Evolutionary conservation across 345 rosid species (phyloP).

Genomic region (Melaleuca alternifolia): DNA sequence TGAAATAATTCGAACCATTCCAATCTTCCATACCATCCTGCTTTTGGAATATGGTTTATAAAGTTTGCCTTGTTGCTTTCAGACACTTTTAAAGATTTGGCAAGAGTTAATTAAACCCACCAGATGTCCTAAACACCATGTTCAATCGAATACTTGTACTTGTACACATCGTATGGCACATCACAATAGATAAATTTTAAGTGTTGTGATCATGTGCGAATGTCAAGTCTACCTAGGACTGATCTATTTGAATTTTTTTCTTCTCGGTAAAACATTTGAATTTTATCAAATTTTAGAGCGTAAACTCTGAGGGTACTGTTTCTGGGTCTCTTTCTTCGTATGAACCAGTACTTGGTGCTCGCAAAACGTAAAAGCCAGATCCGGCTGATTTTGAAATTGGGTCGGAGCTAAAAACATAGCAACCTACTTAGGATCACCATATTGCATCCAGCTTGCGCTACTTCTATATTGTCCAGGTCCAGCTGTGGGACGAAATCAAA

Average conservation of each 20-base stretch:
- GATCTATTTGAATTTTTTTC: not conserved
- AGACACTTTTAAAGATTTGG: not conserved
- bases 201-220: not conserved
- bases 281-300: not conserved
- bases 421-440: not conserved
- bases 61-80: not conserved
- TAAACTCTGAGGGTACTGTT: not conserved
- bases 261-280: not conserved
- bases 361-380: not conserved
- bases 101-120: not conserved
- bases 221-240: fast-evolving
- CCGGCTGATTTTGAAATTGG: not conserved
- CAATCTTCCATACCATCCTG: not conserved
- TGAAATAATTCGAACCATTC: conserved; percentile 11
- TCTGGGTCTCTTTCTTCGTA: not conserved
- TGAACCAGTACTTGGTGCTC: not conserved
- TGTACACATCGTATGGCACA: not conserved
- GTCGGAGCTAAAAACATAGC: not conserved
- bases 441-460: not conserved
- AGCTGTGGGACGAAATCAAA: not conserved
- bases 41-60: not conserved
- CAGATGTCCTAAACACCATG: not conserved
- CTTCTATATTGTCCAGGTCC: not conserved
- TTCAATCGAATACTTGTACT: not conserved
- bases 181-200: not conserved